These are phyloP conservation scores for Pseudonitzschia multiseries DNA, from an alignment of 108 stramenopile species.

Conservation along the genomic window DNA sequence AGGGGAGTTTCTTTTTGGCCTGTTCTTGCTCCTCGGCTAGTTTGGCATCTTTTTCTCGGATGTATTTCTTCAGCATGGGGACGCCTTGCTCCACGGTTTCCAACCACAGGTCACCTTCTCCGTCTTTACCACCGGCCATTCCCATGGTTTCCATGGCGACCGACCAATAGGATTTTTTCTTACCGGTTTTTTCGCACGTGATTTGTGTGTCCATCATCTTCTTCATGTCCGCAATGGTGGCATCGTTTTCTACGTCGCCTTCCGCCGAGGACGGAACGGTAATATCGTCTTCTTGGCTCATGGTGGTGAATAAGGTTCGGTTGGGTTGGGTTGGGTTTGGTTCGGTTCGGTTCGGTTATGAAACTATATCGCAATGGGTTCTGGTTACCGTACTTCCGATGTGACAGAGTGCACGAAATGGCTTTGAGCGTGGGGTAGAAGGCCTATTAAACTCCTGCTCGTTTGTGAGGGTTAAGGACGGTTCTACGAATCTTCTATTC, in stretches of 20 bases:
- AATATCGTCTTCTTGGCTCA: neutral
- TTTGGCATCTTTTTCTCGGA: constrained; percentile 6
- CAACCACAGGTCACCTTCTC: constrained; percentile 11
- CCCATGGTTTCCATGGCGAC: constrained; percentile 32
- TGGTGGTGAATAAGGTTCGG: neutral
- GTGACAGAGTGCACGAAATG: too few species aligned
- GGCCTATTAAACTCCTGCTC: too few species aligned
- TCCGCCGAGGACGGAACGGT: neutral
- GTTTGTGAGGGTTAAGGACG: too few species aligned
- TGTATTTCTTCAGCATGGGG: constrained; percentile 10
- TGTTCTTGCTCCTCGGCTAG: neutral
- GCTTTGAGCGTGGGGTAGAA: too few species aligned
- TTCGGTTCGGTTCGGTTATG: too few species aligned
- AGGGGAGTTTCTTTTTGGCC: neutral
- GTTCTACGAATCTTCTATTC: too few species aligned
- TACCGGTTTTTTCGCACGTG: neutral
- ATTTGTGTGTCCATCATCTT: neutral
- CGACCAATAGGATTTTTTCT: constrained; percentile 5
- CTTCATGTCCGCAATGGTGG: neutral
- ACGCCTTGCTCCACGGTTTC: constrained; percentile 21
- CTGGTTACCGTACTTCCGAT: too few species aligned
- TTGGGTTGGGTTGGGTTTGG: neutral
- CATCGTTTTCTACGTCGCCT: too few species aligned
- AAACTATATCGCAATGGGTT: too few species aligned
- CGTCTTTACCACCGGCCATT: constrained; percentile 26